These are phyloP conservation scores for Herpotrichia juniperi DNA, from an alignment of 2,329 filamentous ascomycete genomes.

Conservation along the genomic window DNA sequence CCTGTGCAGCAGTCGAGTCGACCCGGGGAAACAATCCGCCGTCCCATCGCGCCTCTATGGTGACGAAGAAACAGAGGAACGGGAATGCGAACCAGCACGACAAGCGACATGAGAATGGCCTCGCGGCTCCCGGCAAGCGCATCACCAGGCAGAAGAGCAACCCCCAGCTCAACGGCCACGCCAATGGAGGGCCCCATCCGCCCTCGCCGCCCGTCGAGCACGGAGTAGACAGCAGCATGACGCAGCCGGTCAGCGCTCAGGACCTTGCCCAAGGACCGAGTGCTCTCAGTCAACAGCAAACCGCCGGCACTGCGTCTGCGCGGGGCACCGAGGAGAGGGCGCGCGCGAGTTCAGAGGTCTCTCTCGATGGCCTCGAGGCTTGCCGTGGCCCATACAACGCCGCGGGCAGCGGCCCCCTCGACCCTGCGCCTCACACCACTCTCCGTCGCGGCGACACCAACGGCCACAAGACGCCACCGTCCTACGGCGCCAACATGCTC, in stretches of 20 bases:
- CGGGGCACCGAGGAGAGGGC: slow-evolving; percentile 34
- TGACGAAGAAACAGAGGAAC: slow-evolving; percentile 53
- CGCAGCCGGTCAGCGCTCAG: slow-evolving; percentile 35
- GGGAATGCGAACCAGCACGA: slow-evolving; percentile 54
- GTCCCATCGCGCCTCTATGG: slow-evolving; percentile 50
- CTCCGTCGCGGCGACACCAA: slow-evolving; percentile 72
- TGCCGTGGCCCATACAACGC: slow-evolving; percentile 36
- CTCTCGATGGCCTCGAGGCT: slow-evolving; percentile 47
- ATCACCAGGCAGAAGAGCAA: slow-evolving; percentile 57
- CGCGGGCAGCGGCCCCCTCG: slow-evolving; percentile 35
- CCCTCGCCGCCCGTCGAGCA: slow-evolving; percentile 47
- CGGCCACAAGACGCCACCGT: slow-evolving; percentile 66
- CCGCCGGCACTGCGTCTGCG: slow-evolving; percentile 12
- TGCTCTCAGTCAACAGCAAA: slow-evolving; percentile 12
- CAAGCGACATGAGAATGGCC: slow-evolving; percentile 82
- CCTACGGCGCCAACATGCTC: slow-evolving; percentile 70
- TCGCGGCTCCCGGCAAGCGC: slow-evolving; percentile 78
- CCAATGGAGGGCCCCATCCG: slow-evolving; percentile 48
- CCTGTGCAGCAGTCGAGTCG: slow-evolving; percentile 50
- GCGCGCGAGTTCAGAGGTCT: slow-evolving; percentile 51
- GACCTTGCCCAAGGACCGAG: slow-evolving; percentile 13
- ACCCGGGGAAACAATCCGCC: slow-evolving; percentile 40
- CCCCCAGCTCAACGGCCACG: slow-evolving; percentile 50
- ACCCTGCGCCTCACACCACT: slow-evolving; percentile 45
- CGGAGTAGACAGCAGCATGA: slow-evolving; percentile 41